Evolutionary conservation across 2,329 filamentous ascomycete species (phyloP), one percentile per base, ranked within the genome.

Genomic region (Paecilomyces fulvus): DNA sequence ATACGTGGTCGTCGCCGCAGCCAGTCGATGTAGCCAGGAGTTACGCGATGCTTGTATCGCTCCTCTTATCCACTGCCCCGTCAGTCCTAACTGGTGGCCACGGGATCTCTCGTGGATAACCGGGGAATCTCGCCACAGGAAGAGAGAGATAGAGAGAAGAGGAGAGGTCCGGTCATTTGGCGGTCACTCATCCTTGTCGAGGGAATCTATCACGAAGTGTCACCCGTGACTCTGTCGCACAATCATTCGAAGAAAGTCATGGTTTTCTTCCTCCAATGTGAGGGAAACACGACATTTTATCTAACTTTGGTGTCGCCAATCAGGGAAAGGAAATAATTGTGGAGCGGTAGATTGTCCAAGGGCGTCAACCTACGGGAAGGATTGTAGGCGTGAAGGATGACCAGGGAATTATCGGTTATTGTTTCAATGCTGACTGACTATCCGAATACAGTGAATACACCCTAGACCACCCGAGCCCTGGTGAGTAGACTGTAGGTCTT

Each of bases 1-100:
- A 61, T 63, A 63, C 62, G 62, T 64, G 62, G 62, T 61, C 53
- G 61, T 54, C 57, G 50, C 58, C 50, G 56, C 55, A 49, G 53
- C 62, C 62, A 64, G 58, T 64, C 59, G 54, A 58, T 61, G 51
- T 12, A 7, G 30, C 30, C 56, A 37, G 54, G 49, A 23, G 52
- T 56, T 53, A 12, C 20, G 46, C 46, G 46, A 49, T 21, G 20
- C 46, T 10, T 11, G 11, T 23, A 49, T 49, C 48, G 11, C 5
- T 23, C 7, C 21, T 23, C 9, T 49, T 20, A 23, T 17, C 33
- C 12, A 43, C 17, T 17, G 17, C 33, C 33, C 12, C 33, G 33
- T 14, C 21, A 12, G 1, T 28, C 21, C 10, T 23, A 5, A 28
- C 20, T 49, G 21, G 20, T 49, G 37, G 37, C 37, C 37, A 17